These are phyloP conservation scores for Sporothrix inflata DNA, from an alignment of 2,329 filamentous ascomycete species.

Conservation along the genomic window DNA sequence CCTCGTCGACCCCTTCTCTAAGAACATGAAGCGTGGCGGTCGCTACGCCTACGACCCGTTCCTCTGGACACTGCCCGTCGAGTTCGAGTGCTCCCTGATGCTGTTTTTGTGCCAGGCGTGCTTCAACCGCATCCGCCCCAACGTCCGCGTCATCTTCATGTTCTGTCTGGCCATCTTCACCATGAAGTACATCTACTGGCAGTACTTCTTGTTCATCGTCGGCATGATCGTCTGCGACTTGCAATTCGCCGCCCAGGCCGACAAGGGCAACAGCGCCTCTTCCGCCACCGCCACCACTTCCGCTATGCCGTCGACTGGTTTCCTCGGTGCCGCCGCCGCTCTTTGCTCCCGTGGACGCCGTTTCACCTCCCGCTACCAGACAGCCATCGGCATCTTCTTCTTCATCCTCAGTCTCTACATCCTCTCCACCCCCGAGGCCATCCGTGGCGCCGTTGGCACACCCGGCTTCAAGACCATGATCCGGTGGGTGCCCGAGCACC, in stretches of 20 bases:
- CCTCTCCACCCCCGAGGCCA: conserved; percentile 35
- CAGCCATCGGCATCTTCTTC: conserved; percentile 55
- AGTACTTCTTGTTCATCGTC: conserved; percentile 39
- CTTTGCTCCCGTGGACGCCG: not conserved
- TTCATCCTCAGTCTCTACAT: conserved; percentile 22
- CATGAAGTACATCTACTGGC: conserved; percentile 37
- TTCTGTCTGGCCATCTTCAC: conserved; percentile 29
- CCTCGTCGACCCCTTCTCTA: conserved; percentile 32
- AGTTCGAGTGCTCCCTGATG: conserved; percentile 44
- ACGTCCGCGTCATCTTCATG: conserved; percentile 28
- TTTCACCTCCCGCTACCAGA: conserved; percentile 28
- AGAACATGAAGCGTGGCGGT: conserved; percentile 27
- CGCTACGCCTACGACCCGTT: conserved; percentile 41
- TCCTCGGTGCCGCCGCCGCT: not conserved
- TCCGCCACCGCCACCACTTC: conserved; percentile 33
- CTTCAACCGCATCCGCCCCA: conserved; percentile 36
- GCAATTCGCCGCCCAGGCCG: conserved; percentile 32
- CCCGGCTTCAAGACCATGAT: conserved; percentile 29
- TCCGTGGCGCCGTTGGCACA: conserved; percentile 31
- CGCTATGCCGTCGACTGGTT: not conserved
- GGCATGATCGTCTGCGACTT: conserved; percentile 43
- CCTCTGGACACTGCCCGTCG: conserved; percentile 45
- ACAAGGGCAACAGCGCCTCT: not conserved
- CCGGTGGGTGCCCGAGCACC: conserved; percentile 34
- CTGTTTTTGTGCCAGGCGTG: conserved; percentile 42